Conservation (phyloP, 352 stramenopile species). For the Globisporangium nodosum region DNA sequence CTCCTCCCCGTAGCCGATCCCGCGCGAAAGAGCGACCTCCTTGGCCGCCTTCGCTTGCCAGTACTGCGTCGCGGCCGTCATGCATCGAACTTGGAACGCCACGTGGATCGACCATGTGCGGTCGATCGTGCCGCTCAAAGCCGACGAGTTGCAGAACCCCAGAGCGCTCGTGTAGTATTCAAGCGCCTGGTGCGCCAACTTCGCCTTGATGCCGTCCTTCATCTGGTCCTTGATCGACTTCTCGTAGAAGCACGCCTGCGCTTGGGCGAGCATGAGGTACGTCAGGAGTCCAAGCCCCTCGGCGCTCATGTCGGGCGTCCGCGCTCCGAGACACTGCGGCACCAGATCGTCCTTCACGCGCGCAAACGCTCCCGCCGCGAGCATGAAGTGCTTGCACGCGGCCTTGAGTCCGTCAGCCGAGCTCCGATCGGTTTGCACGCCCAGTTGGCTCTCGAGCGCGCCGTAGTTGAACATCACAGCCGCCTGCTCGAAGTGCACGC, state of each 20-base stretch:
- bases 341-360: constrained; percentile 54
- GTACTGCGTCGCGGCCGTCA: constrained; percentile 70
- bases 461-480: constrained; percentile 87
- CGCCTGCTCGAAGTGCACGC: constrained; percentile 70
- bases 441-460: constrained; percentile 75
- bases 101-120: constrained; percentile 61
- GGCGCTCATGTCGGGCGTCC: constrained; percentile 52
- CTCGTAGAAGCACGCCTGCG: constrained; percentile 90
- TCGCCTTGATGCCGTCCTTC: constrained; percentile 79
- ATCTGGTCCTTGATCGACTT: constrained; percentile 88
- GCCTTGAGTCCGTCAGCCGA: constrained; percentile 74
- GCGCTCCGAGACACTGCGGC: constrained; percentile 26
- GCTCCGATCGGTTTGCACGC: constrained; percentile 71
- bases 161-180: constrained; percentile 57
- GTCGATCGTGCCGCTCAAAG: constrained; percentile 46
- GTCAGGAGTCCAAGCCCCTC: constrained; percentile 70
- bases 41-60: constrained; percentile 72
- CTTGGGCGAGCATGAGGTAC: constrained; percentile 78
- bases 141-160: constrained; percentile 49
- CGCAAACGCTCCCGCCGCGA: constrained; percentile 66
- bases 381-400: constrained; percentile 83
- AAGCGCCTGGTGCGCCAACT: constrained; percentile 72
- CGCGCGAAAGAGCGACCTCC: constrained; percentile 37
- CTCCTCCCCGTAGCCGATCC: constrained; percentile 71
- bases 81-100: constrained; percentile 64